phyloP scores from a whole-genome alignment of 73 alveolate species.

The Diophrys appendiculata region DNA sequence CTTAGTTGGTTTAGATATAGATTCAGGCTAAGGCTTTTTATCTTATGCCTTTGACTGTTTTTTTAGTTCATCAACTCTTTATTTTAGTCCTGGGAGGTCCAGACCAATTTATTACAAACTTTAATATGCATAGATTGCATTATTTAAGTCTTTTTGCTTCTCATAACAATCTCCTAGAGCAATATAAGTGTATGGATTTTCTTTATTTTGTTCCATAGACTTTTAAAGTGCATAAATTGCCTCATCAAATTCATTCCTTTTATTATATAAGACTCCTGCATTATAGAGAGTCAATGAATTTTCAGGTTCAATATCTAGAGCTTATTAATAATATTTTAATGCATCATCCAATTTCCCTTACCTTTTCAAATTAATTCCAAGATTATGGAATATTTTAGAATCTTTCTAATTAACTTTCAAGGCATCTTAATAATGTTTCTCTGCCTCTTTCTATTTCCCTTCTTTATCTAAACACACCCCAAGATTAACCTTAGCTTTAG shows the following conservation, averaged over 20 bases:
- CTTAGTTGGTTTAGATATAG: too few relatives aligned
- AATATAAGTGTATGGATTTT: slow-evolving; percentile 44
- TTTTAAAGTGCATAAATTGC: slow-evolving; percentile 26
- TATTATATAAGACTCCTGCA: slow-evolving; percentile 56
- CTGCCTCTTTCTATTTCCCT: slow-evolving; percentile 65
- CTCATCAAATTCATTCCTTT: slow-evolving; percentile 41
- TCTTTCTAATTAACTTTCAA: slow-evolving; percentile 50
- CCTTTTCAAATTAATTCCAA: slow-evolving; percentile 65
- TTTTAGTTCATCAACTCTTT: slow-evolving; percentile 49
- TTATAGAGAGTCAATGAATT: slow-evolving; percentile 57
- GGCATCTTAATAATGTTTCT: slow-evolving; percentile 53
- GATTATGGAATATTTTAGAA: slow-evolving; percentile 58
- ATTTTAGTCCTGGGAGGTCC: slow-evolving; percentile 55
- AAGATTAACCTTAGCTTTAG: slow-evolving; percentile 57
- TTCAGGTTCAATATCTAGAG: slow-evolving; percentile 73
- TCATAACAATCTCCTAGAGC: slow-evolving; percentile 60
- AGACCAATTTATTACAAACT: slow-evolving; percentile 36
- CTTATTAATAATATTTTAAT: slow-evolving; percentile 50
- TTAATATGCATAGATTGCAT: slow-evolving; percentile 49
- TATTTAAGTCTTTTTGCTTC: slow-evolving; percentile 38
- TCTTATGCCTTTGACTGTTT: too few relatives aligned
- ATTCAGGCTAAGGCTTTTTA: too few relatives aligned
- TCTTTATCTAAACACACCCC: slow-evolving; percentile 62
- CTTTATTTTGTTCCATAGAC: slow-evolving; percentile 23
- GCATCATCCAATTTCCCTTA: slow-evolving; percentile 70